Evolutionary conservation across 345 rosid species (phyloP).

Genomic region (Hibiscus mutabilis): DNA sequence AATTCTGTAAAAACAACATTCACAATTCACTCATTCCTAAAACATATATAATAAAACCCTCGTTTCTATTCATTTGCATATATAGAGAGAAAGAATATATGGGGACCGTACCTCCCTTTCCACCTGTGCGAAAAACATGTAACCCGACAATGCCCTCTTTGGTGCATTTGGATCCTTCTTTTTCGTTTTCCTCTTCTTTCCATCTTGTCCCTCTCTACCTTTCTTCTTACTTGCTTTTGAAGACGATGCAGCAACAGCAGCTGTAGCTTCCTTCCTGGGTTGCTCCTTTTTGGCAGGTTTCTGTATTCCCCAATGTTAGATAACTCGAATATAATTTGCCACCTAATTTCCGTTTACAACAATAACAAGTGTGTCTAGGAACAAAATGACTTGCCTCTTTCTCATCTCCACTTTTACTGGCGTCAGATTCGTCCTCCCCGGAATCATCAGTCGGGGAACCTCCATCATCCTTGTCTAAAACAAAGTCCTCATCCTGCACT

Average conservation of each 20-base stretch:
- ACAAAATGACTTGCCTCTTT: constrained; percentile 53
- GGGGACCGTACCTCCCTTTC: constrained; percentile 70
- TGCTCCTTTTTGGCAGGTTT: constrained; percentile 60
- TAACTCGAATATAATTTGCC: neutral
- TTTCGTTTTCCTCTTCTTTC: constrained; percentile 72
- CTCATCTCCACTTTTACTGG: constrained; percentile 61
- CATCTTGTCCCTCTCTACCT: constrained; percentile 50
- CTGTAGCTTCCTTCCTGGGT: constrained; percentile 47
- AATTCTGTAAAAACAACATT: constrained; percentile 40
- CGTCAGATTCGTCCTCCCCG: constrained; percentile 72
- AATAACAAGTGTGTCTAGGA: neutral
- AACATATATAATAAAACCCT: no score
- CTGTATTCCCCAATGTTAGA: constrained; percentile 26
- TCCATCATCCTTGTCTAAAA: constrained; percentile 68
- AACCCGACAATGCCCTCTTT: constrained; percentile 70
- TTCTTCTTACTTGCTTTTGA: constrained; percentile 65
- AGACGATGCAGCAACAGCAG: constrained; percentile 37
- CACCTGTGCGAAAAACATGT: constrained; percentile 61
- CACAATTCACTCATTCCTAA: neutral
- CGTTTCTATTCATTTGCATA: neutral
- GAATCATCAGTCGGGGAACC: constrained; percentile 99
- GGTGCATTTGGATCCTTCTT: constrained; percentile 99
- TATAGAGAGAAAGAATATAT: neutral
- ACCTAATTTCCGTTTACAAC: neutral
- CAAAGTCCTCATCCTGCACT: constrained; percentile 90